Evolutionary conservation across 176 grass and related monocot species (phyloP).

Genomic region (Aegilops longissima): DNA sequence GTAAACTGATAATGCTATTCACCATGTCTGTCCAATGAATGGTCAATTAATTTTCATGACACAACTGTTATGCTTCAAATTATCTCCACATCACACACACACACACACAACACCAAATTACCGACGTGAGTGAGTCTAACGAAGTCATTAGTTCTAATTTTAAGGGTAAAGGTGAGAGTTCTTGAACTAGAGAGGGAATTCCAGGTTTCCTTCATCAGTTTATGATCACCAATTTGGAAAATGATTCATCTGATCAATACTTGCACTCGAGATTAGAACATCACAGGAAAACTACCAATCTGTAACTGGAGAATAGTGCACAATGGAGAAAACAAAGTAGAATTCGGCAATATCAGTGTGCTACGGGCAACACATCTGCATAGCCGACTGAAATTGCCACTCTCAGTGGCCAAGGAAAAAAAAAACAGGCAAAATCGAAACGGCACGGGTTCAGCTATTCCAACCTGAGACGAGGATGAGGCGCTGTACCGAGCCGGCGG

Average conservation of each 20-base stretch:
- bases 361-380: neutral
- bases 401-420: neutral
- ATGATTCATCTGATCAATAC: neutral
- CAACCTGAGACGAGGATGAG: conserved; percentile 50
- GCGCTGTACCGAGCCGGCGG: conserved; percentile 31
- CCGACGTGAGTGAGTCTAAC: neutral
- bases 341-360: neutral
- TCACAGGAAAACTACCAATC: neutral
- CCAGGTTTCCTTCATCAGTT: neutral
- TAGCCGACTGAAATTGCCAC: neutral
- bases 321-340: neutral
- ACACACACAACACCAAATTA: neutral
- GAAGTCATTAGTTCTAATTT: neutral
- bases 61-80: neutral
- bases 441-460: neutral
- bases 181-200: neutral
- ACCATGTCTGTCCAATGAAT: neutral
- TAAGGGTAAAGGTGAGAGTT: neutral
- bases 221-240: neutral
- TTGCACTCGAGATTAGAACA: neutral
- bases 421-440: neutral
- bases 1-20: neutral
- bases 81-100: neutral
- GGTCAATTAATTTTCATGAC: neutral
- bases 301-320: neutral